Evolutionary conservation across 106 monocot genomes (phyloP).

Genomic region (Chionographis japonica): DNA sequence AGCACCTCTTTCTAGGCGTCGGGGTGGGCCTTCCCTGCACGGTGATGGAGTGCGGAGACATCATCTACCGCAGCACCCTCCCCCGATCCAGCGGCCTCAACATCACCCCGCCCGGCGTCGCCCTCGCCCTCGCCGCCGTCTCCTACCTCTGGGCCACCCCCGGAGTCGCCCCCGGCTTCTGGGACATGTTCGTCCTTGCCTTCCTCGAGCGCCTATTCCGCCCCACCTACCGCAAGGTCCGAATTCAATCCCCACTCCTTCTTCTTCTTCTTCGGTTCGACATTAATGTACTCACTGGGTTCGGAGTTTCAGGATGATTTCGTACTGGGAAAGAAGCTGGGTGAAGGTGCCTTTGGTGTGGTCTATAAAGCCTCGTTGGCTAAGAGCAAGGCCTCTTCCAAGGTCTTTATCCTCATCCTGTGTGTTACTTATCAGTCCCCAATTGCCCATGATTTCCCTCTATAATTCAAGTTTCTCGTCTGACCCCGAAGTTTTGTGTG

Average conservation of each 20-base stretch:
- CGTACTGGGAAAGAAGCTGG: constrained; percentile 73
- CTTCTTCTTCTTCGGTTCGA: neutral
- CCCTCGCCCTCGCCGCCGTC: constrained; percentile 62
- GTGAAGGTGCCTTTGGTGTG: constrained; percentile 90
- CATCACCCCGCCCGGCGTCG: constrained; percentile 72
- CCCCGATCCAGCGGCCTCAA: constrained; percentile 63
- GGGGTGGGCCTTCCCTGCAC: constrained; percentile 97
- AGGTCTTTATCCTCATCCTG: constrained; percentile 8
- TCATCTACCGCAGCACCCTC: constrained; percentile 95
- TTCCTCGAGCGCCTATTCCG: constrained; percentile 71
- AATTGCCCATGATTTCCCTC: no score
- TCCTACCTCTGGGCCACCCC: constrained; percentile 98
- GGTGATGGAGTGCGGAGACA: constrained; percentile 95
- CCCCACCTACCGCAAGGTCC: constrained; percentile 70
- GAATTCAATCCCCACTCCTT: neutral
- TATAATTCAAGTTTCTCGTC: no score
- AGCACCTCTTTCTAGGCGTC: constrained; percentile 55
- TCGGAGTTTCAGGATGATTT: constrained; percentile 56
- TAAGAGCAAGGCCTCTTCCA: constrained; percentile 30
- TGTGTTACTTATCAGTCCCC: neutral
- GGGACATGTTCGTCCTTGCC: constrained; percentile 93
- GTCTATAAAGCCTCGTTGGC: constrained; percentile 67
- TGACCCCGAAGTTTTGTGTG: no score
- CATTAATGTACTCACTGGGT: neutral
- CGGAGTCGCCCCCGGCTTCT: constrained; percentile 92